Conservation (phyloP, 306 rosid genomes). For the Castanea mollissima region DNA sequence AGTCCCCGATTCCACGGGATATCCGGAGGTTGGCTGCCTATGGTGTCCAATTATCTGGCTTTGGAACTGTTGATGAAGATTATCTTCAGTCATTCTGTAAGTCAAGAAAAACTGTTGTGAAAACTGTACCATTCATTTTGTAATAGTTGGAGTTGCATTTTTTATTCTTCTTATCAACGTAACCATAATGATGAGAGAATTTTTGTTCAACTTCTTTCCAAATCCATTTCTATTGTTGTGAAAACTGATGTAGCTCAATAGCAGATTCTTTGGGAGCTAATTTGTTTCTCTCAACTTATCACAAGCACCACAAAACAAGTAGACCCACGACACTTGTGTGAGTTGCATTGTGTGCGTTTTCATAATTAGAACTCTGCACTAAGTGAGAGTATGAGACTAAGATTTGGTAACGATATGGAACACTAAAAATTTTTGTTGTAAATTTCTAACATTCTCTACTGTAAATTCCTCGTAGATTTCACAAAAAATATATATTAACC, state of each 20-base stretch:
- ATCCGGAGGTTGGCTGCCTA: conserved; percentile 53
- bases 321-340: no score
- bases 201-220: neutral
- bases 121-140: conserved; percentile 54
- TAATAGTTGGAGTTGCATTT: conserved; percentile 34
- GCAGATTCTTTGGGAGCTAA: neutral
- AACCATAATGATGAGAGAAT: neutral
- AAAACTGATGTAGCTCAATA: neutral
- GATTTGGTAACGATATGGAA: no score
- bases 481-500: no score
- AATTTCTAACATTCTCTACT: no score
- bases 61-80: conserved; percentile 55
- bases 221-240: neutral
- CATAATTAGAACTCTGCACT: no score
- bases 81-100: conserved; percentile 61
- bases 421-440: no score
- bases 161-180: neutral
- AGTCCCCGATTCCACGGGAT: conserved; percentile 81
- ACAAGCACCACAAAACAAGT: neutral
- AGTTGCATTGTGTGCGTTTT: no score
- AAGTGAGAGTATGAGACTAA: no score
- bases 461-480: no score
- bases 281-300: neutral
- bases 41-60: conserved; percentile 57
- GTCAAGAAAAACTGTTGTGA: conserved; percentile 55